Percentiles rank a stretch among this genome's conserved stretches.
Conservation (phyloP, 192 early-diverging fungal species). For the Oehlia diaphana region DNA sequence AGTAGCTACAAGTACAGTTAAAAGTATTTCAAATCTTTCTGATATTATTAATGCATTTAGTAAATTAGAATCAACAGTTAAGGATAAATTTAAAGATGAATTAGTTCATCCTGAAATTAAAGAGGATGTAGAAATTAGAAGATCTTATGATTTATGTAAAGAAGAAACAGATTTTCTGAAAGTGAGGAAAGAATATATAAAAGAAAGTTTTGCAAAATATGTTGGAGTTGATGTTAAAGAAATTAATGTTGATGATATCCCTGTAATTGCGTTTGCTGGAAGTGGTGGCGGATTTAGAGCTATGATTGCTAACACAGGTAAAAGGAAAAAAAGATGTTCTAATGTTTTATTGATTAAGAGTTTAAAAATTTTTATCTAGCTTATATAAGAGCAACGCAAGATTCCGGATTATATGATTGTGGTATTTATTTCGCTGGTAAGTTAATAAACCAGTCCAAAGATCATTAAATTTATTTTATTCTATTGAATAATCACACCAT, state of each 20-base stretch:
- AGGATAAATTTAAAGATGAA: slow-evolving; percentile 7
- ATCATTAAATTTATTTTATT: not conserved
- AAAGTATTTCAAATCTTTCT: no score
- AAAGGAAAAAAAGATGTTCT: not conserved
- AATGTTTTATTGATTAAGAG: no score
- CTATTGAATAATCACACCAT: slow-evolving; percentile 20
- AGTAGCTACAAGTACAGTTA: no score
- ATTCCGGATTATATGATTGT: slow-evolving; percentile 68
- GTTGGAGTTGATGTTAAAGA: slow-evolving; percentile 65
- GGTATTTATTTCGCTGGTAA: slow-evolving; percentile 71
- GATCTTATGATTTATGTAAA: slow-evolving; percentile 38
- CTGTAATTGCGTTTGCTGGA: slow-evolving; percentile 69
- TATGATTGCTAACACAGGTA: slow-evolving; percentile 69
- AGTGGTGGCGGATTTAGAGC: slow-evolving; percentile 84
- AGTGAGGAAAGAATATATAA: slow-evolving; percentile 49
- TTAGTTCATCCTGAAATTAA: slow-evolving; percentile 47
- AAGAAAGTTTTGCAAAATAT: slow-evolving; percentile 72
- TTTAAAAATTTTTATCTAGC: slow-evolving; percentile 31
- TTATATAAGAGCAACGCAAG: slow-evolving; percentile 64
- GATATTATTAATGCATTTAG: no score
- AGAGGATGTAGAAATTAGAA: slow-evolving; percentile 43
- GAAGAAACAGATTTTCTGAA: slow-evolving; percentile 50
- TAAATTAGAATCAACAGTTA: no score
- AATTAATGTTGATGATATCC: slow-evolving; percentile 70
- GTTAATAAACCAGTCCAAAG: slow-evolving; percentile 32